Percentiles rank a stretch among this genome's conserved stretches.
Conservation (phyloP, 257 asterid genomes). For the Nemophila menziesii region DNA sequence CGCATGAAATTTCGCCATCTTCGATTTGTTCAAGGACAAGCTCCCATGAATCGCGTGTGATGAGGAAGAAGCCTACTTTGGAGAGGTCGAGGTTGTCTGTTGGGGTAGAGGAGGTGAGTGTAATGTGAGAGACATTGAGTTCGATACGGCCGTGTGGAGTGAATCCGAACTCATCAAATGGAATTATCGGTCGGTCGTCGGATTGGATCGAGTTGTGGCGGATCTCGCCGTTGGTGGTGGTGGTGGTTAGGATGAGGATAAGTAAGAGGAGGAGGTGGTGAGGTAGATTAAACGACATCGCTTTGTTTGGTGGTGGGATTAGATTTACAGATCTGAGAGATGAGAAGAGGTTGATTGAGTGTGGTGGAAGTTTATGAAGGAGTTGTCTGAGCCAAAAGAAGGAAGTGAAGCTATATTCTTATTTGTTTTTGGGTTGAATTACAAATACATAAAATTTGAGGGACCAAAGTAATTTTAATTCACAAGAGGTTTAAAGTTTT, state of each 20-base stretch:
- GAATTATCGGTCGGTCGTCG: slow-evolving; percentile 56
- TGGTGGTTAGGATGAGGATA: slow-evolving; percentile 22
- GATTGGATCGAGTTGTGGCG: slow-evolving; percentile 42
- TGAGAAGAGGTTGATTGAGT: neutral
- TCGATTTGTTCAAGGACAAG: slow-evolving; percentile 64
- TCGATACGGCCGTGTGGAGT: slow-evolving; percentile 69
- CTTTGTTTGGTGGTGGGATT: neutral
- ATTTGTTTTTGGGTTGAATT: too few relatives aligned
- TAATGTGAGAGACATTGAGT: slow-evolving; percentile 45
- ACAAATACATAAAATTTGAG: too few relatives aligned
- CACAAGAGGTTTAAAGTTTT: too few relatives aligned
- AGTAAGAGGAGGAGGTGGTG: slow-evolving; percentile 14
- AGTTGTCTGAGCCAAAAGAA: too few relatives aligned
- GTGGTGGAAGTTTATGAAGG: neutral
- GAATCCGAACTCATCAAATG: slow-evolving; percentile 80
- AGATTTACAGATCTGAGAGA: slow-evolving; percentile 1
- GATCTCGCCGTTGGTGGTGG: slow-evolving; percentile 46
- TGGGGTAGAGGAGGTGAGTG: slow-evolving; percentile 22
- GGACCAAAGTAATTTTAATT: too few relatives aligned
- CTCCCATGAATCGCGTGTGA: slow-evolving; percentile 64
- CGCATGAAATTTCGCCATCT: slow-evolving; percentile 58
- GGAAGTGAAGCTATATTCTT: neutral
- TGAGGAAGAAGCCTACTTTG: slow-evolving; percentile 63
- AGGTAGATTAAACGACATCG: slow-evolving; percentile 2
- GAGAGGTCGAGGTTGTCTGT: slow-evolving; percentile 34